Conservation (phyloP, 2,329 filamentous ascomycete species). For the Pseudopyrenochaeta lycopersici region DNA sequence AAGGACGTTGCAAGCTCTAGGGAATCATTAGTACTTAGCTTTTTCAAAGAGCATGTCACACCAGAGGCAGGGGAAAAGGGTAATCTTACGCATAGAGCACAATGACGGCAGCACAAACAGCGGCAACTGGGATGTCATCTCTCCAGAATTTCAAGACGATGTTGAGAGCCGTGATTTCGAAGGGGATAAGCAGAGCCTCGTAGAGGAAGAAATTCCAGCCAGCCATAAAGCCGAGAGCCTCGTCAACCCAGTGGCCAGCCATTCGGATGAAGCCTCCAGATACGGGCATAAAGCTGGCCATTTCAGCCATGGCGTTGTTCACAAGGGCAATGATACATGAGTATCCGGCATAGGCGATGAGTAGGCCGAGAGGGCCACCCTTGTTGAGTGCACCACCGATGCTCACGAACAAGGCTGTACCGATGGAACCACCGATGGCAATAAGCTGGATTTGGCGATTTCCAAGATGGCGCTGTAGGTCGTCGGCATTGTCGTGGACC, state of each 20-base stretch:
- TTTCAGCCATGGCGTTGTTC: constrained; percentile 73
- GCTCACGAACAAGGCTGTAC: constrained; percentile 65
- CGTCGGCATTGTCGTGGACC: constrained; percentile 45
- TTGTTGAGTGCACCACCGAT: constrained; percentile 66
- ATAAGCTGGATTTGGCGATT: constrained; percentile 54
- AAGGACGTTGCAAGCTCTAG: constrained; percentile 57
- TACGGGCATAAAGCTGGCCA: constrained; percentile 70
- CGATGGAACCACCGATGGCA: constrained; percentile 53
- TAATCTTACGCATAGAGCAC: constrained; percentile 52
- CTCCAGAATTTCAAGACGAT: constrained; percentile 54
- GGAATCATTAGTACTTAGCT: constrained; percentile 10
- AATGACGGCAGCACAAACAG: constrained; percentile 53
- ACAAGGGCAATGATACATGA: constrained; percentile 65
- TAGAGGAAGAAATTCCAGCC: constrained; percentile 64
- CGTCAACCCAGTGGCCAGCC: constrained; percentile 72
- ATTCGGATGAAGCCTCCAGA: constrained; percentile 71
- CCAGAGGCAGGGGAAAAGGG: constrained; percentile 2
- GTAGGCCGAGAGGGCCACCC: constrained; percentile 62
- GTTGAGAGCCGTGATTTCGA: constrained; percentile 60
- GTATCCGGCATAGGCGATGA: constrained; percentile 69
- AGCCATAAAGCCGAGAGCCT: constrained; percentile 68
- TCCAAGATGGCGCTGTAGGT: constrained; percentile 50
- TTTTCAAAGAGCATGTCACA: neutral
- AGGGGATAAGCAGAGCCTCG: constrained; percentile 61
- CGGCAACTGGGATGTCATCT: constrained; percentile 54